phyloP scores from a whole-genome alignment of 192 early-diverging fungal genomes.

The Coemansia sp. region DNA sequence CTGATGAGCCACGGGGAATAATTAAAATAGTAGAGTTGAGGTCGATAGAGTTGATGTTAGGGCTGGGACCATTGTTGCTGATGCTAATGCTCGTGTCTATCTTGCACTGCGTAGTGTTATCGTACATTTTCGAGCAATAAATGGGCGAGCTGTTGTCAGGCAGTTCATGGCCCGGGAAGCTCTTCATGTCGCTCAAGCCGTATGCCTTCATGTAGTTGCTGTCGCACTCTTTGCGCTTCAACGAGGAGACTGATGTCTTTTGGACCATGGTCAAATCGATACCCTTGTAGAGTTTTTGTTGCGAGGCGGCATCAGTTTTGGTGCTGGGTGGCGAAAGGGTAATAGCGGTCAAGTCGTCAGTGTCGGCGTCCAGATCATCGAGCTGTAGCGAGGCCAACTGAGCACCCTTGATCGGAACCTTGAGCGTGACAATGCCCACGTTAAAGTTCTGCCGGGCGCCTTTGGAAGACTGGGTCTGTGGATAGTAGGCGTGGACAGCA shows the following conservation, averaged over 20 bases:
- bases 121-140: slow-evolving; percentile 51
- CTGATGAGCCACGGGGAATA: slow-evolving; percentile 31
- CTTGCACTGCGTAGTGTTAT: slow-evolving; percentile 39
- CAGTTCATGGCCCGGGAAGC: slow-evolving; percentile 44
- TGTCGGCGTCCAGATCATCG: slow-evolving; percentile 36
- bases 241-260: slow-evolving; percentile 25
- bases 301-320: slow-evolving; percentile 37
- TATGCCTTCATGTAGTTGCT: slow-evolving; percentile 34
- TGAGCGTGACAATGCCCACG: slow-evolving; percentile 44
- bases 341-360: slow-evolving; percentile 24
- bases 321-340: slow-evolving; percentile 28
- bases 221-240: slow-evolving; percentile 39
- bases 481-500: slow-evolving; percentile 47
- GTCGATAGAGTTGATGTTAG: slow-evolving; percentile 28
- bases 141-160: slow-evolving; percentile 41
- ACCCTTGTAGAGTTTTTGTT: slow-evolving; percentile 42
- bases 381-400: slow-evolving; percentile 31
- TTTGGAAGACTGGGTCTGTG: slow-evolving; percentile 47
- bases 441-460: slow-evolving; percentile 49
- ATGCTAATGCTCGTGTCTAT: slow-evolving; percentile 40
- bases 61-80: slow-evolving; percentile 14
- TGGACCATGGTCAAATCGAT: slow-evolving; percentile 43
- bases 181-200: slow-evolving; percentile 42
- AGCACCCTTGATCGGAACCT: slow-evolving; percentile 23
- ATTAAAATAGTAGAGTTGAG: slow-evolving; percentile 54